Evolutionary conservation across 768 basidiomycete genomes (phyloP).

Genomic region (Kwoniella botswanensis): DNA sequence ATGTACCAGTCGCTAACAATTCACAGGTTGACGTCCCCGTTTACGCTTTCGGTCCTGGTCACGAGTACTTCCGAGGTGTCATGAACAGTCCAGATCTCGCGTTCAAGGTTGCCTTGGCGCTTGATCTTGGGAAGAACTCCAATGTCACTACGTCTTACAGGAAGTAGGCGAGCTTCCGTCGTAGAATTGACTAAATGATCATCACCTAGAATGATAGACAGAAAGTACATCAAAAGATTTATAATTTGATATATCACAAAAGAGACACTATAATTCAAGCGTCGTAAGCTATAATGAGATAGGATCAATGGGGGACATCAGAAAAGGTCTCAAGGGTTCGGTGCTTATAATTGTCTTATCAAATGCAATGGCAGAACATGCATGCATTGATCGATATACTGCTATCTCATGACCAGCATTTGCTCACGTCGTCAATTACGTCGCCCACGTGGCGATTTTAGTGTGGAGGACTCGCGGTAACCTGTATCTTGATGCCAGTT

Average conservation of each 20-base stretch:
- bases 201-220: not conserved
- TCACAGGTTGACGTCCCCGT: conserved; percentile 54
- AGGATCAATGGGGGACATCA: too few relatives aligned
- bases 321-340: too few relatives aligned
- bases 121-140: conserved; percentile 50
- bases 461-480: not conserved
- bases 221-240: too few relatives aligned
- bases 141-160: conserved; percentile 42
- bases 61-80: conserved; percentile 56
- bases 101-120: conserved; percentile 55
- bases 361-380: too few relatives aligned
- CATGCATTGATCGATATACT: too few relatives aligned
- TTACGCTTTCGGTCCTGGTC: conserved; percentile 56
- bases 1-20: conserved; percentile 7
- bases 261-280: too few relatives aligned
- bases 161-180: conserved; percentile 8
- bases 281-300: too few relatives aligned
- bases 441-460: too few relatives aligned
- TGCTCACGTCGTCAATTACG: too few relatives aligned
- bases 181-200: not conserved
- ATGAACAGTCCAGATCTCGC: conserved; percentile 54
- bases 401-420: too few relatives aligned
- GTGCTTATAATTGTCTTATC: too few relatives aligned
- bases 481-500: not conserved
- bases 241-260: not conserved